Evolutionary conservation across 192 early-diverging fungal species (phyloP).

Genomic region (Lobosporangium transversale): DNA sequence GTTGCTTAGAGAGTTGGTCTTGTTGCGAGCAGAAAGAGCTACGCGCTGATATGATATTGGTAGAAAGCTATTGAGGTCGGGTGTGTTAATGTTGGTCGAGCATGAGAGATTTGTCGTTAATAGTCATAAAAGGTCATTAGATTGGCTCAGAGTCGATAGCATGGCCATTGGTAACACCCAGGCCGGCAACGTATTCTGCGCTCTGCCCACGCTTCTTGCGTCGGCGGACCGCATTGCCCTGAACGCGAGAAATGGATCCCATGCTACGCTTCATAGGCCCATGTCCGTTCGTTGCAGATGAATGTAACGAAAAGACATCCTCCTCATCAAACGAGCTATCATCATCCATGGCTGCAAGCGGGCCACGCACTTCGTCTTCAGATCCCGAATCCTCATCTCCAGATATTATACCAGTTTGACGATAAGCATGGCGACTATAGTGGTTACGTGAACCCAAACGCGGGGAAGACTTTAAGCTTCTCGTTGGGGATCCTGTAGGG

Average conservation of each 20-base stretch:
- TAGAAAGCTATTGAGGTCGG: too few relatives aligned
- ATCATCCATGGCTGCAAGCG: slow-evolving; percentile 39
- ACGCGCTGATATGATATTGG: background rate
- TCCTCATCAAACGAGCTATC: slow-evolving; percentile 36
- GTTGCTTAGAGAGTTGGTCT: background rate
- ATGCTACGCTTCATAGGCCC: slow-evolving; percentile 52
- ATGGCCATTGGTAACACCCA: slow-evolving; percentile 30
- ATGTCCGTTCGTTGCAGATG: slow-evolving; percentile 15
- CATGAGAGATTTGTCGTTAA: too few relatives aligned
- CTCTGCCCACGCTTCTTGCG: slow-evolving; percentile 53
- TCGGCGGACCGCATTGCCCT: slow-evolving; percentile 30
- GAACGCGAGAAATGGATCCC: slow-evolving; percentile 14
- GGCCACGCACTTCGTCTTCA: slow-evolving; percentile 19
- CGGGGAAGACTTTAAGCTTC: slow-evolving; percentile 42
- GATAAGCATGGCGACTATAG: slow-evolving; percentile 34
- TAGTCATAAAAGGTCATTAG: slow-evolving; percentile 23
- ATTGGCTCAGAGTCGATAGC: slow-evolving; percentile 28
- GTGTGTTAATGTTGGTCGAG: too few relatives aligned
- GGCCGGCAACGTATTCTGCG: slow-evolving; percentile 34
- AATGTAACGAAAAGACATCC: slow-evolving; percentile 13
- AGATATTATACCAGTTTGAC: slow-evolving; percentile 43
- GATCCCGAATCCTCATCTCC: slow-evolving; percentile 45
- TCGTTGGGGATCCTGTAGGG: slow-evolving; percentile 37
- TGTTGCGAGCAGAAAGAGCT: background rate
- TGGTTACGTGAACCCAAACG: slow-evolving; percentile 28